Evolutionary conservation across 2,329 filamentous ascomycete species (phyloP).

Genomic region (Penicillium thymicola): DNA sequence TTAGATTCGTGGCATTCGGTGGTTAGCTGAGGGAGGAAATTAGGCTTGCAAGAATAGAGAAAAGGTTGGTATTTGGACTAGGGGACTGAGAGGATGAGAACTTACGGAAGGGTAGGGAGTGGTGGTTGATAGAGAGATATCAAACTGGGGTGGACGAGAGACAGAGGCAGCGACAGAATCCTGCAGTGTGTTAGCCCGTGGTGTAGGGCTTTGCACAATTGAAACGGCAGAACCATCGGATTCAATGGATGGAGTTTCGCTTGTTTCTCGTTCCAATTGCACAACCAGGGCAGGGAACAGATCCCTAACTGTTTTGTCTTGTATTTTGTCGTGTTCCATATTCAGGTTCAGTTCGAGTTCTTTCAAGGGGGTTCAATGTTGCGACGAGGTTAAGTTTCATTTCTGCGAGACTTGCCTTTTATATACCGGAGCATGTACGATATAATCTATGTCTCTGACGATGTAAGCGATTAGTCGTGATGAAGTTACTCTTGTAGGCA

Average conservation of each 20-base stretch:
- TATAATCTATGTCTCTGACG: too few species aligned
- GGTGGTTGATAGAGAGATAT: neutral
- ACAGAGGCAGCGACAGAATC: too few species aligned
- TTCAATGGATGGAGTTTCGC: neutral
- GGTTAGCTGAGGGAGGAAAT: neutral
- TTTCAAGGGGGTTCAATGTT: too few species aligned
- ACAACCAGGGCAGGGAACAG: neutral
- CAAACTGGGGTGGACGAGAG: neutral
- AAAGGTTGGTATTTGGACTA: too few species aligned
- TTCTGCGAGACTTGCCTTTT: rapidly evolving
- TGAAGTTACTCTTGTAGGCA: too few species aligned
- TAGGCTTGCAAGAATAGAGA: neutral
- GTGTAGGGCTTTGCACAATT: neutral
- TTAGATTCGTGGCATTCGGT: neutral
- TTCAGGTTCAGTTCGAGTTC: neutral
- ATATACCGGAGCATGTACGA: too few species aligned
- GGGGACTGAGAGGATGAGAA: neutral
- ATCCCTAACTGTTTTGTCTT: neutral
- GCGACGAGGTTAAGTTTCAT: neutral
- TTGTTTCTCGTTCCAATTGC: neutral
- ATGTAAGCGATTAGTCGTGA: too few species aligned
- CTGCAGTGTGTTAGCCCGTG: neutral
- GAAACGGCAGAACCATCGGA: neutral
- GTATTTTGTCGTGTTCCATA: neutral
- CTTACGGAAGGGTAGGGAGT: neutral